Evolutionary conservation across 805 yeast genomes (phyloP).

Genomic region (Saturnispora halmiae): DNA sequence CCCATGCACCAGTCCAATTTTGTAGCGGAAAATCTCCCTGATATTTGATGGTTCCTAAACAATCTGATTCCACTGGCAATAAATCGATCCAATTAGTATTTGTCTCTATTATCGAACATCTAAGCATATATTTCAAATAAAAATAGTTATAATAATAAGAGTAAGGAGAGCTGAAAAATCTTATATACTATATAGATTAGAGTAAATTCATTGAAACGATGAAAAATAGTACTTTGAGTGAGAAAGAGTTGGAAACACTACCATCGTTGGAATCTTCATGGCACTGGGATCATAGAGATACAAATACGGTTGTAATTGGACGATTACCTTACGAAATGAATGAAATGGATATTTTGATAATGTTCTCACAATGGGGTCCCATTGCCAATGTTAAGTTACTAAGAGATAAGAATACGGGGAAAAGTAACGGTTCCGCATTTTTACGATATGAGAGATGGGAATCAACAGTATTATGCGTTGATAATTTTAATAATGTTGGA

Average conservation of each 20-base stretch:
- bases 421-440: constrained; percentile 69
- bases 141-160: no score
- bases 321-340: constrained; percentile 53
- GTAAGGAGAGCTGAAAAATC: no score
- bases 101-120: constrained; percentile 2
- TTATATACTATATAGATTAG: no score
- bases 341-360: constrained; percentile 66
- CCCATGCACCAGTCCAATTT: neutral
- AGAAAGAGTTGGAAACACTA: constrained; percentile 3
- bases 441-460: constrained; percentile 75
- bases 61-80: neutral
- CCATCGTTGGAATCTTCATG: constrained; percentile 53
- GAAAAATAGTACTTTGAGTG: constrained; percentile 4
- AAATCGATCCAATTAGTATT: neutral
- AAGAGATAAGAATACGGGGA: constrained; percentile 57
- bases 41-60: constrained; percentile 1
- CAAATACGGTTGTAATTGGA: constrained; percentile 74
- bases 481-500: constrained; percentile 63
- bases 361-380: constrained; percentile 84
- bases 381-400: constrained; percentile 68
- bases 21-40: constrained; percentile 1
- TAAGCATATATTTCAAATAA: constrained; percentile 1
- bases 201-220: no score
- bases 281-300: constrained; percentile 77
- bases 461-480: constrained; percentile 78